These are phyloP conservation scores for Fusarium stilboides DNA, from an alignment of 2,329 filamentous ascomycete genomes.

Conservation along the genomic window DNA sequence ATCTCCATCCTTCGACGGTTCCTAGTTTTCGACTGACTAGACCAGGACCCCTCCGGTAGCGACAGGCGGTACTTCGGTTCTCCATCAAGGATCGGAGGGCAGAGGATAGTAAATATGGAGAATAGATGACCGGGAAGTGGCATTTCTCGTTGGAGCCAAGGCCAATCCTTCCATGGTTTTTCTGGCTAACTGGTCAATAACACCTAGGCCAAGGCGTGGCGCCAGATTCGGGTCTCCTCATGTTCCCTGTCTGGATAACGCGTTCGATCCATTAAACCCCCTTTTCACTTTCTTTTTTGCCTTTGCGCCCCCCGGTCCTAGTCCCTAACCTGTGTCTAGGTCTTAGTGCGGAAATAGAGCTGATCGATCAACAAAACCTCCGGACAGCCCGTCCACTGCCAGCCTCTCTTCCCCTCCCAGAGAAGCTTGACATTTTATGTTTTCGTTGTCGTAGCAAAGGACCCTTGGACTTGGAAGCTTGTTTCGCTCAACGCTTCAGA, in stretches of 20 bases:
- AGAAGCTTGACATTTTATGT: constrained; percentile 34
- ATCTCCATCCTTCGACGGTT: constrained; percentile 1
- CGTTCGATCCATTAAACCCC: constrained; percentile 28
- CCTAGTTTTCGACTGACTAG: too few relatives aligned
- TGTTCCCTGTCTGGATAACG: constrained; percentile 15
- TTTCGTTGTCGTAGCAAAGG: constrained; percentile 26
- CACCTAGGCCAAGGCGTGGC: constrained; percentile 28
- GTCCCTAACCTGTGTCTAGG: constrained; percentile 18
- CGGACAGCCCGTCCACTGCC: constrained; percentile 28
- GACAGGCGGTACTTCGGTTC: constrained; percentile 37
- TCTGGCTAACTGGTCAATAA: not conserved
- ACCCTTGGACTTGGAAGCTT: constrained; percentile 38
- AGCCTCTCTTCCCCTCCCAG: constrained; percentile 26
- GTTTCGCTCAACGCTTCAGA: constrained; percentile 29
- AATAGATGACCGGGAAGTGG: constrained; percentile 9
- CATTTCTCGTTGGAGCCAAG: constrained; percentile 17
- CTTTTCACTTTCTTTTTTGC: constrained; percentile 19
- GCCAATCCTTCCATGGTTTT: constrained; percentile 1
- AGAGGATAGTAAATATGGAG: constrained; percentile 11
- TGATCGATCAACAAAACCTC: constrained; percentile 40
- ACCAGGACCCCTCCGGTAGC: not conserved
- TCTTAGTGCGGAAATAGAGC: constrained; percentile 33
- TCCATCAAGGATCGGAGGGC: constrained; percentile 14
- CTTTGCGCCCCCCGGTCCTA: constrained; percentile 14
- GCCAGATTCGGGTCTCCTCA: constrained; percentile 26